phyloP scores from a whole-genome alignment of 2,329 filamentous ascomycete genomes.

The Stemphylium lycopersici region DNA sequence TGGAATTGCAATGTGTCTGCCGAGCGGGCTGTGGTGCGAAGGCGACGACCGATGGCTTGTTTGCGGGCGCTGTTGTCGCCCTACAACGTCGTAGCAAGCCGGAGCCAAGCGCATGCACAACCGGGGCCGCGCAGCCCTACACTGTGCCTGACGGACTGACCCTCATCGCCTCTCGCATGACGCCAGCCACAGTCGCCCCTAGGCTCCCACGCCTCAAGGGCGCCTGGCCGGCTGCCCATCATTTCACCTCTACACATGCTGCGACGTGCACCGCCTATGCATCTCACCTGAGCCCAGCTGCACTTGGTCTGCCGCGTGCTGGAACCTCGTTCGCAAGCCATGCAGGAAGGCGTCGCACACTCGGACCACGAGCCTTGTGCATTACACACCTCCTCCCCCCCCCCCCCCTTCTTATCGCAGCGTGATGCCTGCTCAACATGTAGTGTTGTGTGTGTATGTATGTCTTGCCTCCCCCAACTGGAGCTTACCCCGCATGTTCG shows the following conservation, averaged over 20 bases:
- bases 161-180: background rate
- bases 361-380: background rate
- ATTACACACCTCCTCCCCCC: too few relatives aligned
- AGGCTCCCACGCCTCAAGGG: background rate
- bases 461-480: background rate
- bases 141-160: constrained; percentile 2
- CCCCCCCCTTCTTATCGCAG: background rate
- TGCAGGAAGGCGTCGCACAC: too few relatives aligned
- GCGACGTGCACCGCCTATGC: too few relatives aligned
- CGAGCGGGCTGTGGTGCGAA: background rate
- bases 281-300: too few relatives aligned
- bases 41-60: background rate
- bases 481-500: constrained; percentile 20
- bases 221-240: background rate
- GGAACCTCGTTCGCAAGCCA: too few relatives aligned
- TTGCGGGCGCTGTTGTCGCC: background rate
- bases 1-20: constrained; percentile 1
- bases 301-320: too few relatives aligned
- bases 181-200: background rate
- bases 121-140: background rate
- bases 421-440: background rate
- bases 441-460: too few relatives aligned
- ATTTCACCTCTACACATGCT: background rate
- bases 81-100: background rate
- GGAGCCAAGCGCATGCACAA: background rate